Conservation (phyloP, 495 filamentous ascomycete species). For the Penicillium canescens region DNA sequence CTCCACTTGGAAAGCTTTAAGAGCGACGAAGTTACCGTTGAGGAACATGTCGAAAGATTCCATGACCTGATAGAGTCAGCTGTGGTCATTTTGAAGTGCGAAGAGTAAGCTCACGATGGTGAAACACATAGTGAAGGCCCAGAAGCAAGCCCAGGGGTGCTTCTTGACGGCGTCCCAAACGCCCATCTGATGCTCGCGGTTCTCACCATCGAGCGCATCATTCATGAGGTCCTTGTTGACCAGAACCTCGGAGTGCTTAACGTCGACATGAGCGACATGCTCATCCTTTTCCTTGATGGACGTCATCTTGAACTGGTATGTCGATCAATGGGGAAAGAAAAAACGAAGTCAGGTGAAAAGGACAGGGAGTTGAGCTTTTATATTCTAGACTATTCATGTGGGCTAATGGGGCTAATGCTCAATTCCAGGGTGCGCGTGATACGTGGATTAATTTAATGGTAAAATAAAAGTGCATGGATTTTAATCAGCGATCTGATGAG, state of each 20-base stretch:
- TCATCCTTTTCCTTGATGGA: conserved; percentile 3
- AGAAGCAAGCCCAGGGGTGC: conserved; percentile 51
- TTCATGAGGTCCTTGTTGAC: conserved; percentile 29
- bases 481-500: not conserved
- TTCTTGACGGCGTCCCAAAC: conserved; percentile 33
- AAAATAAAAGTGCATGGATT: not conserved
- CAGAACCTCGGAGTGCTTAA: conserved; percentile 29
- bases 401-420: not conserved
- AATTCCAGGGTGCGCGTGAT: not conserved
- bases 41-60: conserved; percentile 44
- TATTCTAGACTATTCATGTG: not conserved
- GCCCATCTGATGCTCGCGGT: conserved; percentile 32
- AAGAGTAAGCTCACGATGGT: conserved; percentile 36
- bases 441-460: conserved; percentile 2
- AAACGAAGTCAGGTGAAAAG: not conserved
- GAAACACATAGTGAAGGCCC: conserved; percentile 45
- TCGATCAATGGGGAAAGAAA: not conserved
- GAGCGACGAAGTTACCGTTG: conserved; percentile 40
- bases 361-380: not conserved
- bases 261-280: conserved; percentile 16
- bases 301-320: not conserved
- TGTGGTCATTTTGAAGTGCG: not conserved
- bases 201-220: conserved; percentile 36
- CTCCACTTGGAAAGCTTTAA: conserved; percentile 15
- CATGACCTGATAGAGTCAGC: conserved; percentile 35